Percentiles rank a stretch among this genome's conserved stretches.
phyloP scores from a whole-genome alignment of 169 alveolate species.

The Neospora caninum region DNA sequence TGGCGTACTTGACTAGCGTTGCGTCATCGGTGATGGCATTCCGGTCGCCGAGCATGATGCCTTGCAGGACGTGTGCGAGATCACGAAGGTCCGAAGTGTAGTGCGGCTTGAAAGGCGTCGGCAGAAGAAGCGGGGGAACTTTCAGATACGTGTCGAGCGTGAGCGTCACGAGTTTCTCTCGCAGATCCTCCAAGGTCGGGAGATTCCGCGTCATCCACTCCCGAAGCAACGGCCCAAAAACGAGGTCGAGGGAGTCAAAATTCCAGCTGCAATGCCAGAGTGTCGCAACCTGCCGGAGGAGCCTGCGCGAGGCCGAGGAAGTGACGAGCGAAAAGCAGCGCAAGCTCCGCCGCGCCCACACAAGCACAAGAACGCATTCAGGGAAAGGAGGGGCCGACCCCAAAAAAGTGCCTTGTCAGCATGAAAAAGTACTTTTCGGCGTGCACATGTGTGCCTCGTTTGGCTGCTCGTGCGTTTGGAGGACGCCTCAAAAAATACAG shows the following conservation, averaged over 20 bases:
- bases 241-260: not conserved
- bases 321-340: too few species aligned
- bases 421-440: too few species aligned
- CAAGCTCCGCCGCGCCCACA: too few species aligned
- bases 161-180: not conserved
- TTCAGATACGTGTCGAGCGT: not conserved
- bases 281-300: not conserved
- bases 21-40: not conserved
- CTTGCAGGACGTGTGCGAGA: not conserved
- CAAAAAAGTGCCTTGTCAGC: too few species aligned
- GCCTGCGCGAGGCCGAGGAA: too few species aligned
- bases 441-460: too few species aligned
- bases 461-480: too few species aligned
- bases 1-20: not conserved
- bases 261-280: not conserved
- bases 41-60: not conserved
- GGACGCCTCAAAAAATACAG: too few species aligned
- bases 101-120: not conserved
- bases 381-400: too few species aligned
- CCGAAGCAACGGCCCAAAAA: not conserved
- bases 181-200: not conserved
- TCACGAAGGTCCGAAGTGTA: constrained; percentile 1
- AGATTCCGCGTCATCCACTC: not conserved
- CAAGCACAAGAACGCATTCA: too few species aligned
- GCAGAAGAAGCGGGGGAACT: not conserved